Conservation (phyloP, 2,329 filamentous ascomycete species). For the Diplodia mutila region DNA sequence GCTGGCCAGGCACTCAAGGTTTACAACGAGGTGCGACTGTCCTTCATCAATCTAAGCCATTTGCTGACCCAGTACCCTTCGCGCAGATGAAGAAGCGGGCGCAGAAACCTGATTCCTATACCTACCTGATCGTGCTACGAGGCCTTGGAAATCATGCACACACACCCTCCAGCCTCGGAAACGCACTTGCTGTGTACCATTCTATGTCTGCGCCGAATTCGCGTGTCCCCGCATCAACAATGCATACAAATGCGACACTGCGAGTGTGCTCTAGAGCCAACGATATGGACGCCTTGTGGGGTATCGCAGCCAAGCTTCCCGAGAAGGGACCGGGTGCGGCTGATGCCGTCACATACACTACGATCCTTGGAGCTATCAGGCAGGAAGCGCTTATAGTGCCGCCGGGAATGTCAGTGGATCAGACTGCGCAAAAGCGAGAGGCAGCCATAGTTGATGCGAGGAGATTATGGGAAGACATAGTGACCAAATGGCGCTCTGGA, state of each 20-base stretch:
- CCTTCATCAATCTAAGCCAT: not conserved
- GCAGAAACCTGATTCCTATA: conserved; percentile 77
- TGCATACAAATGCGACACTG: conserved; percentile 88
- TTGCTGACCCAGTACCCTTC: conserved; percentile 27
- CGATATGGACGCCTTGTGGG: conserved; percentile 81
- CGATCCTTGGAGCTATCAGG: conserved; percentile 77
- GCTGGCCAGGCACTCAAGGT: conserved; percentile 72
- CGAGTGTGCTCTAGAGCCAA: conserved; percentile 74
- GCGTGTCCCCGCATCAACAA: conserved; percentile 70
- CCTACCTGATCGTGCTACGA: conserved; percentile 80
- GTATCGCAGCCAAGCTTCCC: conserved; percentile 72
- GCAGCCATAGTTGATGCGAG: conserved; percentile 68
- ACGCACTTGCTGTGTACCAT: conserved; percentile 77
- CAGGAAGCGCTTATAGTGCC: conserved; percentile 37
- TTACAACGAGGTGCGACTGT: conserved; percentile 77
- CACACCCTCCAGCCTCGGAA: conserved; percentile 61
- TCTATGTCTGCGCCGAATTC: conserved; percentile 68
- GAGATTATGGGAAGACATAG: conserved; percentile 78
- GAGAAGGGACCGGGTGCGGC: conserved; percentile 65
- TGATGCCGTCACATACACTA: conserved; percentile 76
- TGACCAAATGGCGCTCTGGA: conserved; percentile 74
- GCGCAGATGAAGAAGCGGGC: conserved; percentile 89
- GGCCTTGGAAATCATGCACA: conserved; percentile 69
- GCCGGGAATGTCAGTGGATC: conserved; percentile 26
- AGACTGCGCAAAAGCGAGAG: conserved; percentile 36